Evolutionary conservation across 352 stramenopile species (phyloP), one percentile per base, ranked within the genome.

Genomic region (Thraustochytrium sp.): DNA sequence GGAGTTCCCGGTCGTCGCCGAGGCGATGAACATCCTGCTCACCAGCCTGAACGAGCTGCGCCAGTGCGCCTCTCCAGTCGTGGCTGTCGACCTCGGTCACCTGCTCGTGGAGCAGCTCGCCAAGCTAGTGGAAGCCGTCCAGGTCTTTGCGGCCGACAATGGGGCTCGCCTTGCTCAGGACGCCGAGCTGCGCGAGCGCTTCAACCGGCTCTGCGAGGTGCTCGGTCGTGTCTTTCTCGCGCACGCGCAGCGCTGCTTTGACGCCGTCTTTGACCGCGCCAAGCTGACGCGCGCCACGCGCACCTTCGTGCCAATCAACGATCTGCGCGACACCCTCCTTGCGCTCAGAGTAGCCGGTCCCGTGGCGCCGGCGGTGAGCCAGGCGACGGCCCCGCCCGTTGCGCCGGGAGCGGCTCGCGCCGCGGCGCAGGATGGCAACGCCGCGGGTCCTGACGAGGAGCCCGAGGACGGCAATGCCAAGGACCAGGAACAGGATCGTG

Each of bases 1-100:
- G 89, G 90, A 91, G 34, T 95, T 94, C 82, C 92, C 92, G n/a
- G 86, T 94, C 40, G 65, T 94, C 54, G 92, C 91, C 0, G 90
- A 94, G 78, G 92, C 94, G 55, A 94, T 90, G 2, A 96, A 96
- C 86, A 88, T 89, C 1, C 29, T 96, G 34, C 77, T 96, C 1
- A 85, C 88, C 31, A 93, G 90, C 8, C 89, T 95, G 31, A 96
- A 96, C 56, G 90, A 95, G 55, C 86, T 96, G 13, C 61, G 76
- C 21, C 68, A 85, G 37, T 83, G 77, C 49, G 44, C 62, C 13
- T 72, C 68, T 8, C 68, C 68, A 16, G 5, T 80, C 51, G 31
- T 80, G 4, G 68, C 68, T 16, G 21, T 34, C 18, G 68, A 75
- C 18, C 53, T 80, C 37, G 68, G 68, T 34, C 68, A 44, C 13